Percentiles rank a stretch among this genome's conserved stretches.
Conservation (phyloP, 805 yeast species). For the Saccharomycopsis microspora region DNA sequence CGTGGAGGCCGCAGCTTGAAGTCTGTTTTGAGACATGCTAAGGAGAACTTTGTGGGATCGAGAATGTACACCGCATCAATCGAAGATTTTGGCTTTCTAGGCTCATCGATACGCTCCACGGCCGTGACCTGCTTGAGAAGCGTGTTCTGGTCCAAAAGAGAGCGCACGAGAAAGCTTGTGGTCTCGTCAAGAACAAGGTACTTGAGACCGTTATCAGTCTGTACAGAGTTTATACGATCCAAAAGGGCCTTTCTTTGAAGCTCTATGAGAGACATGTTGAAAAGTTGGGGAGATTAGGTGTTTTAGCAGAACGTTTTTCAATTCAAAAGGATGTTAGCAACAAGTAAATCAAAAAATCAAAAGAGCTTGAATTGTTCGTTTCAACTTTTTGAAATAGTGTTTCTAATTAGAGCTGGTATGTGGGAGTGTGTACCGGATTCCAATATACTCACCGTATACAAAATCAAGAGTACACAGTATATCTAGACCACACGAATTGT, state of each 20-base stretch:
- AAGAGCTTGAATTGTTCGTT: not conserved
- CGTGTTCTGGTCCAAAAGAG: conserved; percentile 36
- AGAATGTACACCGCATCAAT: conserved; percentile 74
- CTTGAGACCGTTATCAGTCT: conserved; percentile 33
- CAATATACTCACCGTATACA: too few species aligned
- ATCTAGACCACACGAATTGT: too few species aligned
- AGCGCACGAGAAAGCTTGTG: conserved; percentile 36
- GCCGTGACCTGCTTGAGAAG: conserved; percentile 47
- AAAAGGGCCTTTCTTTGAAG: conserved; percentile 2
- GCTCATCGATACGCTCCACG: conserved; percentile 50
- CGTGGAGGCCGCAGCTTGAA: conserved; percentile 52
- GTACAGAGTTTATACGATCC: not conserved
- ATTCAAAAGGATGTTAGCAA: too few species aligned
- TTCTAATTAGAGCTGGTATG: too few species aligned
- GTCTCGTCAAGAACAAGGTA: conserved; percentile 46
- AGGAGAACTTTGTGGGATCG: conserved; percentile 54
- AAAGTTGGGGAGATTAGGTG: not conserved
- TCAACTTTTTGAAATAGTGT: not conserved
- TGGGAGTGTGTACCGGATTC: too few species aligned
- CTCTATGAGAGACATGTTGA: conserved; percentile 1
- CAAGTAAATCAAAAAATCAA: not conserved
- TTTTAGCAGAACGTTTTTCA: not conserved
- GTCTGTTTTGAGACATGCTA: conserved; percentile 74
- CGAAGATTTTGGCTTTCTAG: conserved; percentile 47
- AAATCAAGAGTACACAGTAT: too few species aligned